A percentile compares a stretch with the other conserved stretches of the same genome.
Conservation (phyloP, 2,329 filamentous ascomycete species). For the Xylariaceae sp. region DNA sequence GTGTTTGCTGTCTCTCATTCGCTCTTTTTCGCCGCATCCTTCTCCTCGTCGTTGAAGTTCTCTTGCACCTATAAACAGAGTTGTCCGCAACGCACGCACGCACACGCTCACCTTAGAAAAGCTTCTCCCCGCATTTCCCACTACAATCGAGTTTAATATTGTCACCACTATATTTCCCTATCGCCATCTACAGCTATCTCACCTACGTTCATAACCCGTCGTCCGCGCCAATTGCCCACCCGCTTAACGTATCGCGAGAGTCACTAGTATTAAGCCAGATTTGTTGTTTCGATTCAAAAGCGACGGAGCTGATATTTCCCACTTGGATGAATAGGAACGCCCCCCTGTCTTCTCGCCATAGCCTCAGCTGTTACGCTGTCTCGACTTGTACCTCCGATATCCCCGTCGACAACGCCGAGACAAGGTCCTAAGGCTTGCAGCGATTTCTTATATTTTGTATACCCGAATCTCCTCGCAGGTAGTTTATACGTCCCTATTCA, state of each 20-base stretch:
- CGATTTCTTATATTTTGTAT: constrained; percentile 18
- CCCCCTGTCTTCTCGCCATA: constrained; percentile 33
- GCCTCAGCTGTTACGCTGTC: constrained; percentile 30
- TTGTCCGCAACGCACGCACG: constrained; percentile 9
- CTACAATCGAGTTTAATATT: background rate
- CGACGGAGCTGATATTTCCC: constrained; percentile 21
- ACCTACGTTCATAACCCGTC: background rate
- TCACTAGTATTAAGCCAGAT: constrained; percentile 2
- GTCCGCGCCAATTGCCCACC: constrained; percentile 13
- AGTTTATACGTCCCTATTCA: constrained; percentile 42
- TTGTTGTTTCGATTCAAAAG: constrained; percentile 5
- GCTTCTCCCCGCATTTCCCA: constrained; percentile 25
- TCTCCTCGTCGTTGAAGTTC: background rate
- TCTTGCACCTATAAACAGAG: background rate
- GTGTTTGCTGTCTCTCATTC: background rate
- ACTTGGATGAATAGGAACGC: constrained; percentile 19
- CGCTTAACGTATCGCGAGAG: background rate
- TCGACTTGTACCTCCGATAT: constrained; percentile 33
- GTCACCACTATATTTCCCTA: constrained; percentile 8
- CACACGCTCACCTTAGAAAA: constrained; percentile 18
- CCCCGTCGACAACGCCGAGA: constrained; percentile 32
- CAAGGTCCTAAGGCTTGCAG: constrained; percentile 6
- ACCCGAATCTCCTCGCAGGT: constrained; percentile 18
- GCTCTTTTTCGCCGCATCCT: constrained; percentile 8
- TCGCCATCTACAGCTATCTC: constrained; percentile 6